Base-by-base conservation (phyloP, 1,139 yeast species). In the Magnusiomyces suaveolens region DNA sequence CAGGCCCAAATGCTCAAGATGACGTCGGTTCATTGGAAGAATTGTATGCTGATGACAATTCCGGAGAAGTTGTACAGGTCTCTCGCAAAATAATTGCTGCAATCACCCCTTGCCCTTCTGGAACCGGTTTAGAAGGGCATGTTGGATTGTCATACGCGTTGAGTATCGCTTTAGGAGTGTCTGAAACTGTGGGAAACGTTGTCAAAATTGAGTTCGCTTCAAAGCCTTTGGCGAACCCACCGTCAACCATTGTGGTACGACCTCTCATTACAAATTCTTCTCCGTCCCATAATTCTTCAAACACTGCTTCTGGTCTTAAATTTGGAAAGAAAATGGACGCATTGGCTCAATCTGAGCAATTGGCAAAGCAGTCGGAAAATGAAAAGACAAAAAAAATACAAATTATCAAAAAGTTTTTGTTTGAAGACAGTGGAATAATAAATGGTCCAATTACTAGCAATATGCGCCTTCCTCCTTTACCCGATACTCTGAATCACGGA, bases 81-180 rank as follows among this genome's bases (percentile, higher is more conserved):
- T 72, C 75, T 44, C 73, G 69, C 50, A 69, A 77, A 36, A 66
- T 87, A 0, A 73, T 80, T 6, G 95, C 92, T 0, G 73, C 70
- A 48, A 66, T 85, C 1, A 38, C 26, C 6, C 72, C 78, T 0
- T 38, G 10, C n/a, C 72, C 73, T 55, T 69, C 64, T 55, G 65
- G 71, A 0, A 59, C 64, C 0, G 64, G 76, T 3, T 80, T 80
- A 0, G 56, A 64, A 1, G 74, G 75, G 32, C 75, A 76, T 47
- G 79, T 81, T 4, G 84, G 82, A 0, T 63, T 88, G 18, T 82
- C 95, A 0, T 63, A 68, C 14, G 68, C 77, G 2, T 71, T 86
- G 48, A 77, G 90, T 0, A 70, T 76, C 6, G 83, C 94, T 0
- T 73, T 87, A 43, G 79, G 81, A 0, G 67, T 79, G 1, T 59